Evolutionary conservation across 2,329 filamentous ascomycete species (phyloP), one percentile per base, ranked within the genome.

Genomic region (Monosporascus ibericus): DNA sequence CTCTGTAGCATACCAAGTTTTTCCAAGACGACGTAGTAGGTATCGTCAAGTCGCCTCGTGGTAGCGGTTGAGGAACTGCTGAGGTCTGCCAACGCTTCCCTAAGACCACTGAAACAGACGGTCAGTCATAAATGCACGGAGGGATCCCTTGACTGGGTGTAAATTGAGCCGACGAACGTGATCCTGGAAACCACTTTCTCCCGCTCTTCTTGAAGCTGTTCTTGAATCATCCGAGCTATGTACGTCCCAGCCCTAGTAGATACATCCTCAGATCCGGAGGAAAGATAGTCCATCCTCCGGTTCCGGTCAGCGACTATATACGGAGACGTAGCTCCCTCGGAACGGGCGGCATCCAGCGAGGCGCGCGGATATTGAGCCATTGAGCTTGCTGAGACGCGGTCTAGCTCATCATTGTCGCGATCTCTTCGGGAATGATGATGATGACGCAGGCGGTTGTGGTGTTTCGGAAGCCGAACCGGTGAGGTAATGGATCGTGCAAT

Each of bases 11-110:
- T 68, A 48, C 78, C 78, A 48, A 87, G 76, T 63, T 86, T 88
- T 64, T 89, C 84, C 30, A 90, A 74, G 9, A 91, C 79, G 0
- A 82, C 80, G 58, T 88, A 87, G 70, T 91, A 92, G 3, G 85
- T 85, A 53, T 87, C 81, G 65, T 92, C 87, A 42, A 92, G 79
- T 36, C 79, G 79, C 55, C 79, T 76, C 17, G 84, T 88, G 24
- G 84, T 82, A 22, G 75, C 70, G 51, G 82, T 76, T 22, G 86
- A 86, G 65, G 84, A 77, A 34, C 77, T 71, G 59, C 77, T 78
- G 11, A 91, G 74, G 48, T 78, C 73, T 24, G 67, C 64, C 0
- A 85, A 70, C 4, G 79, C 76, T 51, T 76, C 76, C 57, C 73
- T 75, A 20, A 85, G 61, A 47, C 75, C 76, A 53, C 81, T 83